Evolutionary conservation across 2,329 filamentous ascomycete species (phyloP).

Genomic region (Colletotrichum limetticola): DNA sequence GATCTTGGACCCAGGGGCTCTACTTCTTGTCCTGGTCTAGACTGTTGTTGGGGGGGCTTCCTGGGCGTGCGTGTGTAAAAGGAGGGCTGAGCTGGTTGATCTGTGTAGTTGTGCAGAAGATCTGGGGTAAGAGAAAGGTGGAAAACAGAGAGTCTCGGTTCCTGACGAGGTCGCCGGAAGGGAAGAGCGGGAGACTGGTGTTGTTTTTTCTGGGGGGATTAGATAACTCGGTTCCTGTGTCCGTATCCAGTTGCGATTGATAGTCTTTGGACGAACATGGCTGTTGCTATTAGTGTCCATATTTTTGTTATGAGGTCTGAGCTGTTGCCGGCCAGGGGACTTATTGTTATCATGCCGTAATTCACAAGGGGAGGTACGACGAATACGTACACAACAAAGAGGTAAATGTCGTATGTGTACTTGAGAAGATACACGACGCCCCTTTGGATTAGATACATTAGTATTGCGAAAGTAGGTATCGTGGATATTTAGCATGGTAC

Average conservation of each 20-base stretch:
- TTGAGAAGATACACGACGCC: not conserved
- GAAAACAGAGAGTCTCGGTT: constrained; percentile 27
- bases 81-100: not conserved
- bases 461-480: not conserved
- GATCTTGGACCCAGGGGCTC: not conserved
- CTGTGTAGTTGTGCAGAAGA: not conserved
- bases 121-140: constrained; percentile 26
- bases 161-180: not conserved
- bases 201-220: not conserved
- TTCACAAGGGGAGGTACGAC: not conserved
- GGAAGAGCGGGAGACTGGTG: not conserved
- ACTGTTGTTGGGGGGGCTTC: not conserved
- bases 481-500: not conserved
- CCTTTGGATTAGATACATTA: not conserved
- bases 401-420: not conserved
- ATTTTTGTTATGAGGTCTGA: not conserved
- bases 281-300: not conserved
- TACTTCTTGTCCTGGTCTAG: not conserved
- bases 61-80: not conserved
- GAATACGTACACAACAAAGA: not conserved
- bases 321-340: not conserved
- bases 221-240: not conserved
- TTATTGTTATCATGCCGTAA: constrained; percentile 9
- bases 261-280: constrained; percentile 20
- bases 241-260: constrained; percentile 13